Base-by-base conservation (phyloP, 345 rosid species). In the Geranium brycei region DNA sequence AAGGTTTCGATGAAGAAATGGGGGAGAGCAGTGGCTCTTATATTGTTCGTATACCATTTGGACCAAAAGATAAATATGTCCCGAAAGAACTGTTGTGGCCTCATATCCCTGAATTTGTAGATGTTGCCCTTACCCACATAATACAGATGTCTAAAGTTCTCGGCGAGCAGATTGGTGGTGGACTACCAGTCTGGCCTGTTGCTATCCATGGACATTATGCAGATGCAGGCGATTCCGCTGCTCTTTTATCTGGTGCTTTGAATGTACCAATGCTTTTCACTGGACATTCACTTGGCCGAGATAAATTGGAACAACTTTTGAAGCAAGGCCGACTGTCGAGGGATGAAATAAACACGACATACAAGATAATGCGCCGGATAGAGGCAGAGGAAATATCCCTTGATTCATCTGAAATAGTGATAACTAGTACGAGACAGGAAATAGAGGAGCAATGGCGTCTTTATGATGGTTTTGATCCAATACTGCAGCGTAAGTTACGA, bases 131-230 rank as follows among this genome's bases (percentile, higher is more conserved):
- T 61, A 83, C 51, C 79, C 96, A 95, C 73, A 76, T 95, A 64
- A 91, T 91, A 67, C 97, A 85, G 75, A 95, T 95, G 95, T 88
- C 99, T 64, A 91, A 79, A 76, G 97, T 87, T 78, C 85, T 91
- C 11, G 97, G 96, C 31, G 97, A 91, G 79, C 96, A 95, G 81
- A 75, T 91, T 81, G 87, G 88, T 77, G 74, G 77, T 60, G 96
- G 96, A 68, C 90, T 83, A 76, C 95, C 95, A 10, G 79, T 91
- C 60, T 95, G 99, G 99, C 99, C 99, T 47, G 75, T 83, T 68
- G 95, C 95, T 57, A 88, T 95, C 75, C 99, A 95, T 74, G 97
- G 99, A 60, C 99, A 95, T 70, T 95, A 88, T 74, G 99, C 99
- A 19, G 97, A 95, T 84, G 99, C 97, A 64, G 97, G 99, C 16